These are phyloP conservation scores for Coriaria nepalensis DNA, from an alignment of 306 rosid genomes.

Conservation along the genomic window DNA sequence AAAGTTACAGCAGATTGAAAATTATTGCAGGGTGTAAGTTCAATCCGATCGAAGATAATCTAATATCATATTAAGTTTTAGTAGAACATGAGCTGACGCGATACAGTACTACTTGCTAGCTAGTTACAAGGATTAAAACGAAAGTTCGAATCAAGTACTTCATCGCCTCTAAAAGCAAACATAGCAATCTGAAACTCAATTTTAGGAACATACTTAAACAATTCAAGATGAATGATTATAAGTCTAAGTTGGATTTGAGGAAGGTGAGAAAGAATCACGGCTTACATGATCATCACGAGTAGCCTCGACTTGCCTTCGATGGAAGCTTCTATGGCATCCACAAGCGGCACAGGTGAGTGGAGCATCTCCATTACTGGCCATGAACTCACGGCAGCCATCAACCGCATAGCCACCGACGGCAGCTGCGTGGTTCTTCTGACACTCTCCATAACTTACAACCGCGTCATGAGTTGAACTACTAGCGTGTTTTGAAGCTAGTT, in stretches of 20 bases:
- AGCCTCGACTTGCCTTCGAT: conserved; percentile 45
- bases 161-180: too few species aligned
- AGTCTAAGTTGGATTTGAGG: conserved; percentile 28
- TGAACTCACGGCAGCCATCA: conserved; percentile 89
- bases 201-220: background rate
- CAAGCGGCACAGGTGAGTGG: conserved; percentile 87
- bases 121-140: too few species aligned
- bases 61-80: too few species aligned
- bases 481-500: conserved; percentile 18
- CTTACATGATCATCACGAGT: conserved; percentile 17
- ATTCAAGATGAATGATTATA: background rate
- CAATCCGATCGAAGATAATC: too few species aligned
- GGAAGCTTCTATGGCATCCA: conserved; percentile 83
- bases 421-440: conserved; percentile 94
- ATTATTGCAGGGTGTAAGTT: too few species aligned
- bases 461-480: conserved; percentile 9
- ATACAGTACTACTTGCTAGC: too few species aligned
- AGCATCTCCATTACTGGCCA: conserved; percentile 57
- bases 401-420: conserved; percentile 79
- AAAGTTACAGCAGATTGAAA: too few species aligned
- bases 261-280: conserved; percentile 36
- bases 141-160: too few species aligned
- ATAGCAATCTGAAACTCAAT: too few species aligned
- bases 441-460: conserved; percentile 65
- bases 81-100: too few species aligned